Evolutionary conservation across 2,329 filamentous ascomycete genomes (phyloP).

Genomic region (Fusarium sp.): DNA sequence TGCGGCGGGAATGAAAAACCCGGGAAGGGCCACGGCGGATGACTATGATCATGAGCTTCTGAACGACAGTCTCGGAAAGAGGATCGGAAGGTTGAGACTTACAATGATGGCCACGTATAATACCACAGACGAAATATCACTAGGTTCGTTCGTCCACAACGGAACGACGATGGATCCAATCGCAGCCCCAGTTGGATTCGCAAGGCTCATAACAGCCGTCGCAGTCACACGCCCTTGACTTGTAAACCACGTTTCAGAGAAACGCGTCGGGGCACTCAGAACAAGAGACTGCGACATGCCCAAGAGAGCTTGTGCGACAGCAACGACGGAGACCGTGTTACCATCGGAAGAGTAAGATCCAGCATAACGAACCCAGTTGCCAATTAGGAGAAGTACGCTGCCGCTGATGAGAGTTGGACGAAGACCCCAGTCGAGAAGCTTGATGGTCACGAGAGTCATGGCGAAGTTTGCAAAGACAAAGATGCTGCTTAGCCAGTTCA

Average conservation of each 20-base stretch:
- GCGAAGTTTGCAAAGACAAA: not conserved
- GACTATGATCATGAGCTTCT: not conserved
- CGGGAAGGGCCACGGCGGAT: not conserved
- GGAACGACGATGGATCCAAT: not conserved
- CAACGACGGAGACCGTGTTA: not conserved
- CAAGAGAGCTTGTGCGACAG: not conserved
- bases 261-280: not conserved
- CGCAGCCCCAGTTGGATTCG: not conserved
- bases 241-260: not conserved
- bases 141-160: not conserved
- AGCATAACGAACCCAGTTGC: not conserved
- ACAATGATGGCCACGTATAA: not conserved
- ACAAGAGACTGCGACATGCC: not conserved
- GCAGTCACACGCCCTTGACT: not conserved
- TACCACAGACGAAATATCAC: accelerated
- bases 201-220: not conserved
- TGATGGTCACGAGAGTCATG: not conserved
- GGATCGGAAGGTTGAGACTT: not conserved
- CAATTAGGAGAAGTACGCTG: not conserved
- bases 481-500: not conserved
- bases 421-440: not conserved
- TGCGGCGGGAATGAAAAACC: accelerated
- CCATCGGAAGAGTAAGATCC: not conserved
- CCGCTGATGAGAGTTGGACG: not conserved
- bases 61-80: accelerated